These are phyloP conservation scores for Backusella morwellensis DNA, from an alignment of 192 early-diverging fungal genomes.

Conservation along the genomic window DNA sequence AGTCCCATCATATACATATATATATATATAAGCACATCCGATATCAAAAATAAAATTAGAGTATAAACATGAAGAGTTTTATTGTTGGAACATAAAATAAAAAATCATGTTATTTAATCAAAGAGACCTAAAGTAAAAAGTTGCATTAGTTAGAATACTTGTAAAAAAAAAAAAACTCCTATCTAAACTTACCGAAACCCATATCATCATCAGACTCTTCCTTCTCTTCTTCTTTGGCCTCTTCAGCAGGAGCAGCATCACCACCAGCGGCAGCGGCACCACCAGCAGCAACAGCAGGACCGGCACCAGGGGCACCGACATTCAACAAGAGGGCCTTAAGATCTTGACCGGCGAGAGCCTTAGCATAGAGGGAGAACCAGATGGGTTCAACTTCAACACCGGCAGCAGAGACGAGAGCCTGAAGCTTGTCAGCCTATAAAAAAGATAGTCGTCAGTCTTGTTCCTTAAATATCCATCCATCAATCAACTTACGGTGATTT, in stretches of 20 bases:
- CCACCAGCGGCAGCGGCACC: conserved; percentile 40
- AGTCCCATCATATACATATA: not conserved
- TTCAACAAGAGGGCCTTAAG: conserved; percentile 85
- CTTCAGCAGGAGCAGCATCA: conserved; percentile 41
- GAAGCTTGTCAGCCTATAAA: conserved; percentile 87
- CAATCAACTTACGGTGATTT: conserved; percentile 78
- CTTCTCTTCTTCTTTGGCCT: conserved; percentile 63
- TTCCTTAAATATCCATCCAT: not conserved
- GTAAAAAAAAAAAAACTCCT: not conserved
- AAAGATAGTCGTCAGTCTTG: not conserved
- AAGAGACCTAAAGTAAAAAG: conserved; percentile 20
- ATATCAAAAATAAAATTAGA: not conserved
- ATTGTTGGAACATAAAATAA: not conserved
- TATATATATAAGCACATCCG: not conserved
- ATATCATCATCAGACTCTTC: conserved; percentile 85
- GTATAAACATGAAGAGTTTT: not conserved
- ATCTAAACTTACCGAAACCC: conserved; percentile 69
- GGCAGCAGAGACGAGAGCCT: conserved; percentile 85
- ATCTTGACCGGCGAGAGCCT: conserved; percentile 95
- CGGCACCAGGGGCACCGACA: conserved; percentile 69
- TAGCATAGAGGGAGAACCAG: conserved; percentile 96
- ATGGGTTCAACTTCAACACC: conserved; percentile 89
- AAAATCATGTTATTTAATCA: conserved; percentile 19
- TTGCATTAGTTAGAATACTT: not conserved
- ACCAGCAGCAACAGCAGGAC: conserved; percentile 37